Percentiles rank a stretch among this genome's conserved stretches.
These are phyloP conservation scores for Lachancea cidri DNA, from an alignment of 805 yeast species.

Conservation along the genomic window DNA sequence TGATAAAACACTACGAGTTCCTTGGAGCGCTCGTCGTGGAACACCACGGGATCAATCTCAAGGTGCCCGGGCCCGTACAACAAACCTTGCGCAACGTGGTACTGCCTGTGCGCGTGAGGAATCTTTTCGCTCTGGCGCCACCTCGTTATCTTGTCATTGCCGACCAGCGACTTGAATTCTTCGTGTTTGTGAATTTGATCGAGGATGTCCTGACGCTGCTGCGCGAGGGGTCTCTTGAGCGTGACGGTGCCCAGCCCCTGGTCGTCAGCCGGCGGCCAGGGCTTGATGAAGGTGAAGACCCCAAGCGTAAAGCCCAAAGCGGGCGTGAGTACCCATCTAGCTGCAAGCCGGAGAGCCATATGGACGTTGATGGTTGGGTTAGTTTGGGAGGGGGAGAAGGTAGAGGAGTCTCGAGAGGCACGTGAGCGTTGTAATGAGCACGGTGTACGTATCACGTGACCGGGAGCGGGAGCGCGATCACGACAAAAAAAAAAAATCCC, in stretches of 20 bases:
- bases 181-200: slow-evolving; percentile 13
- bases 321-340: slow-evolving; percentile 25
- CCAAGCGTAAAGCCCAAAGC: slow-evolving; percentile 29
- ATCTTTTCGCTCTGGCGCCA: slow-evolving; percentile 39
- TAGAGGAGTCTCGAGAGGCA: neutral
- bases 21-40: slow-evolving; percentile 44
- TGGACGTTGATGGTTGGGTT: neutral
- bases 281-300: slow-evolving; percentile 22
- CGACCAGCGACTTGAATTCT: slow-evolving; percentile 19
- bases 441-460: too few relatives aligned
- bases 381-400: neutral
- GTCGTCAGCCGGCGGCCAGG: slow-evolving; percentile 31
- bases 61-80: slow-evolving; percentile 62
- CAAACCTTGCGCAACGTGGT: slow-evolving; percentile 69
- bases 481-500: too few relatives aligned
- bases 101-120: slow-evolving; percentile 53
- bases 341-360: slow-evolving; percentile 3
- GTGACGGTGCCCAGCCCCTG: slow-evolving; percentile 13
- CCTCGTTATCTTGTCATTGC: slow-evolving; percentile 15
- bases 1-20: slow-evolving; percentile 64
- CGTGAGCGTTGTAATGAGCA: too few relatives aligned
- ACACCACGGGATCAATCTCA: slow-evolving; percentile 72
- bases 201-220: slow-evolving; percentile 29
- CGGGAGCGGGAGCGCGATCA: too few relatives aligned
- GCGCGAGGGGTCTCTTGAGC: slow-evolving; percentile 18